These are phyloP conservation scores for Schizochytrium sp. DNA, from an alignment of 108 stramenopile genomes.

Conservation along the genomic window DNA sequence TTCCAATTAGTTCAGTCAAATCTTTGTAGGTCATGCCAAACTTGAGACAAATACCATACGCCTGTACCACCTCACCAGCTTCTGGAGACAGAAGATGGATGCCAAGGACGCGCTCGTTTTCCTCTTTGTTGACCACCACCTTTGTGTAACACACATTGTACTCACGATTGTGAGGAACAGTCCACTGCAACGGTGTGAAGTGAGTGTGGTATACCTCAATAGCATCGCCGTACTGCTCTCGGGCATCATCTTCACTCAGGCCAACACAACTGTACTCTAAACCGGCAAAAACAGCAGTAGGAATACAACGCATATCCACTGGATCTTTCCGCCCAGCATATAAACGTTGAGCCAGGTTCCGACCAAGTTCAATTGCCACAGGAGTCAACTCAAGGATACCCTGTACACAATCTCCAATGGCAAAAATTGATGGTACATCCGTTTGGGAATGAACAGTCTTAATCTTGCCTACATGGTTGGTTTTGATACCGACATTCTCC, in stretches of 20 bases:
- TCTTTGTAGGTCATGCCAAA: conserved; percentile 85
- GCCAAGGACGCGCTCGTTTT: conserved; percentile 81
- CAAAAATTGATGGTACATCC: conserved; percentile 89
- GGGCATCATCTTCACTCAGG: conserved; percentile 93
- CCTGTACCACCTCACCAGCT: conserved; percentile 95
- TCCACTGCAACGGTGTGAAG: conserved; percentile 95
- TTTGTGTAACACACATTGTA: conserved; percentile 86
- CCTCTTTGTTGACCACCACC: conserved; percentile 78
- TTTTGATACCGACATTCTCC: conserved; percentile 80
- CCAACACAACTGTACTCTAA: conserved; percentile 95
- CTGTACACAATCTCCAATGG: conserved; percentile 96
- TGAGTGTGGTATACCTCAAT: conserved; percentile 92
- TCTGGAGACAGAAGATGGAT: conserved; percentile 96
- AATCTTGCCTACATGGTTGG: conserved; percentile 86
- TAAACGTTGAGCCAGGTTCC: conserved; percentile 86
- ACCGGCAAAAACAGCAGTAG: conserved; percentile 97
- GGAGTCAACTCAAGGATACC: conserved; percentile 97
- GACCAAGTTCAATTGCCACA: conserved; percentile 95
- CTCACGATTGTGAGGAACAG: conserved; percentile 79
- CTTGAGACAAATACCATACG: conserved; percentile 91
- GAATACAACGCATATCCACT: conserved; percentile 92
- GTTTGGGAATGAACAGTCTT: conserved; percentile 86
- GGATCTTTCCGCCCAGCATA: conserved; percentile 85
- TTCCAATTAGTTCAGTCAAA: conserved; percentile 90
- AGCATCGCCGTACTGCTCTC: conserved; percentile 80